Base-by-base conservation (phyloP, 768 basidiomycete species). In the Boletus subparvulus region DNA sequence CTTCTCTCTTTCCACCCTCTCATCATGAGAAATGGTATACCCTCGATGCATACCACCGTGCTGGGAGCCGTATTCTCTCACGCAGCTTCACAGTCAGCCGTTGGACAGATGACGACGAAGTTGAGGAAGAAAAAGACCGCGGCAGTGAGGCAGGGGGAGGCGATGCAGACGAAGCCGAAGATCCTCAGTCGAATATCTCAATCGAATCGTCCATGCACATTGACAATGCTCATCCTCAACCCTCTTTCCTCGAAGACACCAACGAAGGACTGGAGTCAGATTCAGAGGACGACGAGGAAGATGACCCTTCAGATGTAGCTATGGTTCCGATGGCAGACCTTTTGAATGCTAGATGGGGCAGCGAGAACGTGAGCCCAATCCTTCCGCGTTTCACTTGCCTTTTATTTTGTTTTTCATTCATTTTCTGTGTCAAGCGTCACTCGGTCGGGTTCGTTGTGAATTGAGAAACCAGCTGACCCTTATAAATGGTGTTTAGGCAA, bases 261-360 rank as follows among this genome's bases (percentile, higher is more conserved):
- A 24, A 63, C 55, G 44, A 63, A 16, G 77, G 73, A n/a, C 71
- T 70, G 21, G 75, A 73, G 19, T 77, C 78, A 4, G 81, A 79
- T 21, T 71, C 71, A 3, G 73, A 74, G 7, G 64, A 72, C 68
- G 62, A 74, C 13, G 80, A 80, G 5, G 81, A 84, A 17, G 82
- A 81, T 2, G 81, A 84, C 55, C 74, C 82, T 7, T 78, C 80
- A 11, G 84, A 89, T 59, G 84, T 91, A 11, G 85, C 90, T 3
- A 94, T 98, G 94, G 90, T 98, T 5, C 95, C 96, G 0, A 85
- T 98, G 76, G 97, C 97, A 4, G 97, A 99, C 72, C 85, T 98
- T 76, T 76, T 99, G 47, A 99, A 99, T 65, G 97, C 96, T 12
- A 82, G 86, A 51, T 91, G 84, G 69, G 87, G 83, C 9, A 82